A percentile compares a stretch with the other conserved stretches of the same genome.
Evolutionary conservation across 108 stramenopile genomes (phyloP).

Genomic region (Schizochytrium sp.): DNA sequence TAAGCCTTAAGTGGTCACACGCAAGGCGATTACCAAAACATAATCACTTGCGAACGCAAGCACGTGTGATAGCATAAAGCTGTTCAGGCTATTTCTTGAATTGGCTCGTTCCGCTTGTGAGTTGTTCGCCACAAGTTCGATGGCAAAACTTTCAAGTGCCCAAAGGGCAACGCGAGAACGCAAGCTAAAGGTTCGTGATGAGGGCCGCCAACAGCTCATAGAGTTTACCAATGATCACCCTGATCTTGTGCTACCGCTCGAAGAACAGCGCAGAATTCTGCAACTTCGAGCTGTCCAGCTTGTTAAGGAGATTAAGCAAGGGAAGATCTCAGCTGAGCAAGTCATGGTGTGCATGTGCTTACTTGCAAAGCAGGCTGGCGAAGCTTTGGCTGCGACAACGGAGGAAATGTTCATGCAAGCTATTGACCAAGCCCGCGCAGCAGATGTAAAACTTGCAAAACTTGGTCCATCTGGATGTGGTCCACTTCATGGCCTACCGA

Average conservation of each 20-base stretch:
- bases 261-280: not conserved
- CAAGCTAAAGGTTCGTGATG: not conserved
- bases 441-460: constrained; percentile 61
- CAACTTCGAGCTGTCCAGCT: constrained; percentile 3
- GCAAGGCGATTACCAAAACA: no score
- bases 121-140: not conserved
- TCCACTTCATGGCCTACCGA: constrained; percentile 69
- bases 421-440: constrained; percentile 43
- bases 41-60: no score
- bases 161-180: not conserved
- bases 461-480: not conserved
- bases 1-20: no score
- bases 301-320: not conserved
- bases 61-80: no score
- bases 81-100: no score
- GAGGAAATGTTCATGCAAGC: constrained; percentile 74
- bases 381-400: constrained; percentile 65
- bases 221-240: not conserved
- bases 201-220: not conserved
- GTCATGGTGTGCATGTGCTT: constrained; percentile 55
- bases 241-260: not conserved
- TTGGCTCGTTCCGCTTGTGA: no score
- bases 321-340: constrained; percentile 3
- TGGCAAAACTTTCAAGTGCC: not conserved
- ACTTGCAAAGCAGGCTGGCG: not conserved